Evolutionary conservation across 192 early-diverging fungal species (phyloP).

Genomic region (Coemansia sp.): DNA sequence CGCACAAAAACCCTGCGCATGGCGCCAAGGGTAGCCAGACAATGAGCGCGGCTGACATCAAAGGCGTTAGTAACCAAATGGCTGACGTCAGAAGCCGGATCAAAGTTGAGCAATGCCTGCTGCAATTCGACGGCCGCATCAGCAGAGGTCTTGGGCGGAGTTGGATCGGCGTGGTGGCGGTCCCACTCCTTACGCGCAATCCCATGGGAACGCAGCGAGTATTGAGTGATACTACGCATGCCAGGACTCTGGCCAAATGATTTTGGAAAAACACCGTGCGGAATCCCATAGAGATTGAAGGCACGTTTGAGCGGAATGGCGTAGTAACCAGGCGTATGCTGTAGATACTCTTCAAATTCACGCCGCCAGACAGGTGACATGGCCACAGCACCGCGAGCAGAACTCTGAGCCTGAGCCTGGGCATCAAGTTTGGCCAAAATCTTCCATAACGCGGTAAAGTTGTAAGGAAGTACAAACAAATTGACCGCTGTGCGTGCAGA

Average conservation of each 20-base stretch:
- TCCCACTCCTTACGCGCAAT: conserved; percentile 52
- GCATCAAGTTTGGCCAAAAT: conserved; percentile 58
- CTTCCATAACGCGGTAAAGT: conserved; percentile 73
- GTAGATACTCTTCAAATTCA: conserved; percentile 64
- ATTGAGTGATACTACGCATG: conserved; percentile 41
- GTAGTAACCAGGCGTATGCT: conserved; percentile 65
- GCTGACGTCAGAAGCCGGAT: conserved; percentile 38
- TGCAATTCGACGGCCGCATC: conserved; percentile 27
- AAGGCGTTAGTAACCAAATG: conserved; percentile 60
- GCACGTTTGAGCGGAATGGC: conserved; percentile 57
- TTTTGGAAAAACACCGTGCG: conserved; percentile 44
- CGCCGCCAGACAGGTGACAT: conserved; percentile 55
- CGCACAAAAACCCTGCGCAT: conserved; percentile 59
- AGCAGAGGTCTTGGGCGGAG: neutral
- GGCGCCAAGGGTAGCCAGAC: conserved; percentile 57
- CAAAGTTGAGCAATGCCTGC: conserved; percentile 24
- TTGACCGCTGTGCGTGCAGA: conserved; percentile 65
- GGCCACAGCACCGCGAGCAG: conserved; percentile 17
- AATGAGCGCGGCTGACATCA: conserved; percentile 61
- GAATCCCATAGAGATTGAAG: conserved; percentile 45
- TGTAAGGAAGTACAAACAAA: conserved; percentile 75
- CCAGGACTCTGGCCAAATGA: conserved; percentile 46
- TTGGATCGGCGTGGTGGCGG: conserved; percentile 26
- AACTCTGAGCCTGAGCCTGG: conserved; percentile 27
- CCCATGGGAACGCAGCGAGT: conserved; percentile 24